Base-by-base conservation (phyloP, 2,329 filamentous ascomycete species). In the Pseudogymnoascus sp. region DNA sequence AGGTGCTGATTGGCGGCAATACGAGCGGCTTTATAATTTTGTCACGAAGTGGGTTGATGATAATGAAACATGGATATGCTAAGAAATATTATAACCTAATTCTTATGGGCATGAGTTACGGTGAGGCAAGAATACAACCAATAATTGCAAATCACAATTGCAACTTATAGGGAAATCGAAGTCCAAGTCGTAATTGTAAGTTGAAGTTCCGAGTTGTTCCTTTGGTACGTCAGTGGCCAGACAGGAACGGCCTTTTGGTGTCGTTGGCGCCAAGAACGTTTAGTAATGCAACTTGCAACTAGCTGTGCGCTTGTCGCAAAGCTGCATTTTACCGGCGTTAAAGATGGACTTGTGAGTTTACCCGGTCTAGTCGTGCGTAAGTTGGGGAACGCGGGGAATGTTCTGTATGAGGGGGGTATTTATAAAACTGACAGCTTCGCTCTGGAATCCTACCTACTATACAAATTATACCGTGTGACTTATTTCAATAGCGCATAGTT, bases 1-100 rank as follows among this genome's bases (percentile, higher is more conserved):
- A 33, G 49, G 49, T 19, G 49, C n/a, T 19, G 49, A 55, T 55
- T 55, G 49, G 49, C 49, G 49, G 49, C 25, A 55, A 55, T 55
- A 55, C 19, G 28, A 7, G 33, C 49, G 49, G 49, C n/a, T 55
- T 55, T 55, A 55, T 55, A 33, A 30, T 4, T 5, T 33, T 55
- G 12, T 33, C n/a, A 33, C 12, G 49, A 55, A 33, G 25, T 55
- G 49, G 49, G 6, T 49, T 28, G 9, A 33, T 19, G 28, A 4
- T n/a, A 52, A 30, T 30, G n/a, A 55, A 52, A 12, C 33, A 33
- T 33, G 25, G 49, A 16, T 55, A 55, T 55, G 4, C 8, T 5
- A 25, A 55, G 33, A 33, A 19, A 5, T 55, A 55, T 19, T 12
- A 55, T 22, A 19, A 55, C n/a, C 22, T 19, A 19, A 33, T 55